Percentiles rank a stretch among this genome's conserved stretches.
These are phyloP conservation scores for Lotus japonicus DNA, from an alignment of 306 rosid genomes.

Conservation along the genomic window DNA sequence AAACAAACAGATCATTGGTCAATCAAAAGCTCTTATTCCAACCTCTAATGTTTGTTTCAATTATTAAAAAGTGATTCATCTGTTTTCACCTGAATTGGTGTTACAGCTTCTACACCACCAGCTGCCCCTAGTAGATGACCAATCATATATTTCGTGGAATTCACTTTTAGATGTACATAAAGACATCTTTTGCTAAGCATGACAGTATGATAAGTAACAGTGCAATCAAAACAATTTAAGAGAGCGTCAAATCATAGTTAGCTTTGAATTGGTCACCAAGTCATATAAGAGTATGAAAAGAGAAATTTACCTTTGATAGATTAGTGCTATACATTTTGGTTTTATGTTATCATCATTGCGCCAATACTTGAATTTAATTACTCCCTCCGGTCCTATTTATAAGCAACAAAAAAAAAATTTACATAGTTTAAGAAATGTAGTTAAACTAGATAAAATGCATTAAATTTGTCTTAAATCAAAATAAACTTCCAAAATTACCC, in stretches of 20 bases:
- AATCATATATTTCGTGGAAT: conserved; percentile 93
- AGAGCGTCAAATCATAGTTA: neutral
- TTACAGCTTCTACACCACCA: conserved; percentile 97
- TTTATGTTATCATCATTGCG: too few relatives aligned
- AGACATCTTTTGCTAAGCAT: conserved; percentile 19
- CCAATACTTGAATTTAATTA: too few relatives aligned
- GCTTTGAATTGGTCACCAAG: neutral
- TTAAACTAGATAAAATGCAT: too few relatives aligned
- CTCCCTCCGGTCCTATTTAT: too few relatives aligned
- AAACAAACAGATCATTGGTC: too few relatives aligned
- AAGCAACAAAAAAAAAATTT: too few relatives aligned
- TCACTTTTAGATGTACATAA: conserved; percentile 59
- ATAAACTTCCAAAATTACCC: too few relatives aligned
- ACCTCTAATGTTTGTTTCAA: too few relatives aligned
- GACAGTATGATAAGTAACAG: neutral
- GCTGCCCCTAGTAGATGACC: conserved; percentile 98
- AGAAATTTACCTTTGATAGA: conserved; percentile 47
- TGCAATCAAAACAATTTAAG: neutral
- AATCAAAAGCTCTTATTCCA: too few relatives aligned
- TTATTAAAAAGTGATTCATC: neutral
- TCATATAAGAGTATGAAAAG: neutral
- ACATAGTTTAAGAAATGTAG: too few relatives aligned
- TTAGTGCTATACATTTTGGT: too few relatives aligned
- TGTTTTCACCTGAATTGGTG: conserved; percentile 68
- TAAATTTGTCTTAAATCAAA: too few relatives aligned